Conservation (phyloP, 2,329 filamentous ascomycete genomes). For the Fulvia fulva region DNA sequence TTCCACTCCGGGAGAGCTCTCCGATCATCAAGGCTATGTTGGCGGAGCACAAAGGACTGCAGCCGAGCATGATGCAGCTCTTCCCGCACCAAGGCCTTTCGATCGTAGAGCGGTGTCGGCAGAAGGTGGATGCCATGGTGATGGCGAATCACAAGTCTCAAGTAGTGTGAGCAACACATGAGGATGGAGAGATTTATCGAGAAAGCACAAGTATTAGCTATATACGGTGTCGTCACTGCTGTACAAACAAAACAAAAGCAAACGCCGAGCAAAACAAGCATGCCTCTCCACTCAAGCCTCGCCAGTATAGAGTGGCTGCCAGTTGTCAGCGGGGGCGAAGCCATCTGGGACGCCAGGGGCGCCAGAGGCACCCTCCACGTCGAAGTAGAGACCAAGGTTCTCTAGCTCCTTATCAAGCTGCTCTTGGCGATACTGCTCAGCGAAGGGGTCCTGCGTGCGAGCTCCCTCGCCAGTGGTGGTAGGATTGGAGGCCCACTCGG, state of each 20-base stretch:
- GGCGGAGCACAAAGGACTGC: background rate
- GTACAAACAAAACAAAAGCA: background rate
- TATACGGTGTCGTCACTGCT: slow-evolving; percentile 5
- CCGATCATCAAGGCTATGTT: background rate
- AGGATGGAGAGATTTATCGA: background rate
- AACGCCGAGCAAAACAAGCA: background rate
- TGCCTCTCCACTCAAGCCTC: slow-evolving; percentile 1
- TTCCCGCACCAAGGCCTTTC: background rate
- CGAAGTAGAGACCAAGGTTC: background rate
- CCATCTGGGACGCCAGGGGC: background rate
- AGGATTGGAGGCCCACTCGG: background rate
- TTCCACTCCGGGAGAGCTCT: background rate
- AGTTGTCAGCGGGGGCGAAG: background rate
- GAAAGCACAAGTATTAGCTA: slow-evolving; percentile 1
- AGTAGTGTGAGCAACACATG: background rate
- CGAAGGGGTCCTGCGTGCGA: too few relatives aligned
- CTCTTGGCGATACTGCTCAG: slow-evolving; percentile 5
- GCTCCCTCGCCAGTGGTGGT: background rate
- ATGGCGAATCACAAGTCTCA: background rate
- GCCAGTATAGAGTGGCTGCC: background rate
- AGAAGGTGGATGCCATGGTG: background rate
- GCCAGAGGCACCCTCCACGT: background rate
- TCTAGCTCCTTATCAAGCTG: background rate
- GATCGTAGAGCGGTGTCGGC: background rate
- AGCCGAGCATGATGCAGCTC: background rate